Evolutionary conservation across 768 basidiomycete genomes (phyloP), one percentile per base, ranked within the genome.

Genomic region (Inosperma sp.): DNA sequence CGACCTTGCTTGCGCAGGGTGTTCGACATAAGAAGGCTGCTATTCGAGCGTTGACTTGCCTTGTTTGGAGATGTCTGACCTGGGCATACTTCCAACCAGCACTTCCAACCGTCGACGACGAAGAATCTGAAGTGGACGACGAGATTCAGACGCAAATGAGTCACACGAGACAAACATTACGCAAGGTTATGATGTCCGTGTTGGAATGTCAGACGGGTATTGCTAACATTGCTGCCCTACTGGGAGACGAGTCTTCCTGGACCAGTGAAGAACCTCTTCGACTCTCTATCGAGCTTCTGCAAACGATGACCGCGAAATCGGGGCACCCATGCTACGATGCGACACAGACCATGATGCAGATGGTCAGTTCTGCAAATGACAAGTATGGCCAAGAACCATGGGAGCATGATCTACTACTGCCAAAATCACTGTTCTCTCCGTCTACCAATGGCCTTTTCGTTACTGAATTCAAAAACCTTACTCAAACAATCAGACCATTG

Each of bases 51-150:
- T 65, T 90, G 1, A 76, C 75, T 3, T 78, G 79, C 48, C 59
- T 84, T 3, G 69, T 80, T 16, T 92, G 88, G 88, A 78, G 86
- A 4, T 71, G 75, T 33, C 59, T 84, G 27, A 65, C 74, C 5
- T 89, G 86, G 86, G 75, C 72, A 9, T 88, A 81, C 62, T 74
- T 84, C 63, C 81, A 77, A 48, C 80, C 83, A 1, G 72, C 76
- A 5, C 64, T 72, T 37, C 64, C 62, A 4, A 50, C 56, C 6
- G 60, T 68, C 27, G 54, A 59, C 6, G 64, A 65, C 22, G 62
- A 62, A 27, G 71, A 68, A 30, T 65, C 60, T 5, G 62, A 62
- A 14, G 65, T 59, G 59, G 56, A 63, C 42, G 57, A 65, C 19
- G 80, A 65, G 2, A 59, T 58, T n/a, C 58, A 58, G 23, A 53